Evolutionary conservation across 2,329 filamentous ascomycete genomes (phyloP).

Genomic region (Chrysoporthe deuterocubensis): DNA sequence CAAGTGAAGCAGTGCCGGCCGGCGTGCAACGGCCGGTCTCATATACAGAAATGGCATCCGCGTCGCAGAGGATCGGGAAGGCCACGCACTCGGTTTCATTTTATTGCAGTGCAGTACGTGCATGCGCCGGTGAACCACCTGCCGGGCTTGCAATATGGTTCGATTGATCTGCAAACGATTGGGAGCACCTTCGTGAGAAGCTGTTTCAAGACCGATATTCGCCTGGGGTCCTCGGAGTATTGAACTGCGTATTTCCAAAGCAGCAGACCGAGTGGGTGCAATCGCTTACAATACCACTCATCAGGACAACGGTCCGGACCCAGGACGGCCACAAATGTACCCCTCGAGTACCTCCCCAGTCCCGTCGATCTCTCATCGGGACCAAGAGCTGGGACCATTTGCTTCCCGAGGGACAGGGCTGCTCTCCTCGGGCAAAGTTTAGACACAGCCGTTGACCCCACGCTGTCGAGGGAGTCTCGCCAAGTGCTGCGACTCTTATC

Average conservation of each 20-base stretch:
- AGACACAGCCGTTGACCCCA: constrained; percentile 18
- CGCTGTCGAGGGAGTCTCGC: neutral
- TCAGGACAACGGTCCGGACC: constrained; percentile 1
- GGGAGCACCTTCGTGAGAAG: neutral
- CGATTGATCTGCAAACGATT: neutral
- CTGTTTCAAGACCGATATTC: neutral
- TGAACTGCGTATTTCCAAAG: constrained; percentile 2
- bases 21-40: neutral
- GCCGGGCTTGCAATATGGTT: neutral
- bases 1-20: constrained; percentile 3
- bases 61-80: neutral
- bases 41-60: constrained; percentile 2
- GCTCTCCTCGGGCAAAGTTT: constrained; percentile 17
- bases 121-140: neutral
- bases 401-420: constrained; percentile 22
- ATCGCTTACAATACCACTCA: constrained; percentile 5
- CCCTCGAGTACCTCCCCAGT: constrained; percentile 19
- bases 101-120: neutral
- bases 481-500: constrained; percentile 1
- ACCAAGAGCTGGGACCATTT: constrained; percentile 22
- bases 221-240: neutral
- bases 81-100: neutral
- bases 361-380: constrained; percentile 17
- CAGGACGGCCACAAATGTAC: constrained; percentile 16
- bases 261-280: constrained; percentile 8